Percentiles rank a stretch among this genome's conserved stretches.
Evolutionary conservation across 805 yeast species (phyloP).

Genomic region (Cyberlindnera meyerae): DNA sequence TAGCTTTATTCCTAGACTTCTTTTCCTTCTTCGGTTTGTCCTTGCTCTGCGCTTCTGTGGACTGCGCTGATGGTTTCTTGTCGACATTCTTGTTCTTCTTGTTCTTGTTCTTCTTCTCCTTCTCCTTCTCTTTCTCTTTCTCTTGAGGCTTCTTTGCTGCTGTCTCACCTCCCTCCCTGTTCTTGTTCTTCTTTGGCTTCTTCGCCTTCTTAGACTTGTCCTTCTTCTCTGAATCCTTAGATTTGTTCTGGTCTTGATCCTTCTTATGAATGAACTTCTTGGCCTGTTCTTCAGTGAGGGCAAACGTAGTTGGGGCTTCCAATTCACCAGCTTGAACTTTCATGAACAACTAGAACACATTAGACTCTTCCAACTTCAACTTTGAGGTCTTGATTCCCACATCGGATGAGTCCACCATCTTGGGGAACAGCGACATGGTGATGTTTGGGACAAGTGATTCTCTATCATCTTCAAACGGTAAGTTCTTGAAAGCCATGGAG

Average conservation of each 20-base stretch:
- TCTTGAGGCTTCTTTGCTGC: too few species aligned
- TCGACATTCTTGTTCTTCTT: slow-evolving; percentile 7
- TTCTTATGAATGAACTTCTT: slow-evolving; percentile 1
- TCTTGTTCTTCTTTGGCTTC: not conserved
- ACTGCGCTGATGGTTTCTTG: slow-evolving; percentile 5
- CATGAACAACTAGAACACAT: slow-evolving; percentile 20
- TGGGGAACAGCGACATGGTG: slow-evolving; percentile 30
- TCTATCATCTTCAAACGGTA: slow-evolving; percentile 19
- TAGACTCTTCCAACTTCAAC: slow-evolving; percentile 16
- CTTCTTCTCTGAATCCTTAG: not conserved
- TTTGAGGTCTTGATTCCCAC: slow-evolving; percentile 1
- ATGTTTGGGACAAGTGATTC: slow-evolving; percentile 32
- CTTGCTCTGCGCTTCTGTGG: too few species aligned
- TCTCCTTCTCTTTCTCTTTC: slow-evolving; percentile 2
- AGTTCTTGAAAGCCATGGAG: slow-evolving; percentile 20
- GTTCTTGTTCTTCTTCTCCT: slow-evolving; percentile 5
- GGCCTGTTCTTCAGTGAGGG: slow-evolving; percentile 4
- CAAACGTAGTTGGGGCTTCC: slow-evolving; percentile 16
- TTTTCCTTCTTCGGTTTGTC: not conserved
- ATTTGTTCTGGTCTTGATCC: too few species aligned
- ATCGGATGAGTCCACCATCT: slow-evolving; percentile 28
- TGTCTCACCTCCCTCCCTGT: slow-evolving; percentile 3
- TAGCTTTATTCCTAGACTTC: not conserved
- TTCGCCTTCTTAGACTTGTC: not conserved
- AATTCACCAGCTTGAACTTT: slow-evolving; percentile 19